Percentiles rank a stretch among this genome's conserved stretches.
Evolutionary conservation across 768 basidiomycete genomes (phyloP).

Genomic region (Pisolithus tinctorius): DNA sequence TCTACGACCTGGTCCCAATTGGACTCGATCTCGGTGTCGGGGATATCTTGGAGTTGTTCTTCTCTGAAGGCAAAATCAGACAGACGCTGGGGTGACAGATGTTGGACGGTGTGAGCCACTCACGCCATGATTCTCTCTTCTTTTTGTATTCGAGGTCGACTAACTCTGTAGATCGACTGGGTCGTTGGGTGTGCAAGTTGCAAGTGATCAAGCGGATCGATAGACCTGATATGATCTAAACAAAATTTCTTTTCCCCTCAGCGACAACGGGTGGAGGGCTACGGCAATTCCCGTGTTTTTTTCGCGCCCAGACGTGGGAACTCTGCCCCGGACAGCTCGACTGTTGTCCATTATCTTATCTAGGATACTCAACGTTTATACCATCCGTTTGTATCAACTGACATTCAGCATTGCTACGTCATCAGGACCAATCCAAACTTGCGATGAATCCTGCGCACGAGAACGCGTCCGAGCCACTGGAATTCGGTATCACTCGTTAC

Average conservation of each 20-base stretch:
- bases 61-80: constrained; percentile 35
- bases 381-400: no score
- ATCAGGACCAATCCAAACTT: no score
- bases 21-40: constrained; percentile 89
- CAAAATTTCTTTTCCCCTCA: constrained; percentile 13
- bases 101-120: constrained; percentile 6
- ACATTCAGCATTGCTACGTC: no score
- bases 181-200: constrained; percentile 33
- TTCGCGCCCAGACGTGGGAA: no score
- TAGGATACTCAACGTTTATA: no score
- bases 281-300: no score
- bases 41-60: constrained; percentile 74
- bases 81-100: not conserved
- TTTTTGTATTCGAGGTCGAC: constrained; percentile 36
- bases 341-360: no score
- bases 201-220: constrained; percentile 3
- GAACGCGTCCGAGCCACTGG: no score
- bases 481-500: no score
- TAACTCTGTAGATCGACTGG: constrained; percentile 10
- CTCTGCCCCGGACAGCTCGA: no score
- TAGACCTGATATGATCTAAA: constrained; percentile 7
- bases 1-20: constrained; percentile 98
- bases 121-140: constrained; percentile 34
- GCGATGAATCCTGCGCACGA: no score
- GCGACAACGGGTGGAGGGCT: no score